phyloP scores from a whole-genome alignment of 805 yeast species.

The Sugiyamaella smithiae region DNA sequence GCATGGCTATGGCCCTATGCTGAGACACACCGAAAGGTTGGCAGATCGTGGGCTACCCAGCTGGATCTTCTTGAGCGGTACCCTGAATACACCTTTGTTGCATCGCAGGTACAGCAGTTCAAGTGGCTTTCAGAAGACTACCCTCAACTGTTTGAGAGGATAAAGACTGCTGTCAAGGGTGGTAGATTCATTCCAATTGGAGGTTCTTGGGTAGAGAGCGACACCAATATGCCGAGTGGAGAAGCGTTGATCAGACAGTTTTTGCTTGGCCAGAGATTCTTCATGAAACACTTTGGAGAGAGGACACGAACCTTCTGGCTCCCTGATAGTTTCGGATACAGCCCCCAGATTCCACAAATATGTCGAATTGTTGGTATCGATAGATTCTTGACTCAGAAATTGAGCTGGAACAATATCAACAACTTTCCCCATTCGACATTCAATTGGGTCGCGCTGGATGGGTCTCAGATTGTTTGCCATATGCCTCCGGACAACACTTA shows the following conservation, averaged over 20 bases:
- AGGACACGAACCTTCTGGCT: slow-evolving; percentile 84
- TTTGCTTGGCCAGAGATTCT: slow-evolving; percentile 84
- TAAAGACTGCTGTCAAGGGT: slow-evolving; percentile 59
- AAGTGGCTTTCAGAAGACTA: slow-evolving; percentile 87
- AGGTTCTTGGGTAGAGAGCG: slow-evolving; percentile 98
- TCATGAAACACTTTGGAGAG: slow-evolving; percentile 71
- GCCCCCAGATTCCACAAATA: slow-evolving; percentile 91
- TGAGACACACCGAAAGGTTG: slow-evolving; percentile 88
- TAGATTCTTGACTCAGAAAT: slow-evolving; percentile 85
- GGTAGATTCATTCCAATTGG: slow-evolving; percentile 88
- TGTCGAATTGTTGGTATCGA: slow-evolving; percentile 84
- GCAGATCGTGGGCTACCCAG: slow-evolving; percentile 94
- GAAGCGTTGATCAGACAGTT: slow-evolving; percentile 89
- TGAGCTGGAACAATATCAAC: slow-evolving; percentile 95
- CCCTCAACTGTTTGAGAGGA: slow-evolving; percentile 67
- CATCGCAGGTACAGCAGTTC: slow-evolving; percentile 95
- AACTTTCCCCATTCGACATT: slow-evolving; percentile 85
- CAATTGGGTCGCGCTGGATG: slow-evolving; percentile 94
- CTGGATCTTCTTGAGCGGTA: slow-evolving; percentile 76
- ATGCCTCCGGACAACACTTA: slow-evolving; percentile 98
- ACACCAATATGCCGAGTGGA: slow-evolving; percentile 93
- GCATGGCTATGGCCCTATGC: slow-evolving; percentile 99
- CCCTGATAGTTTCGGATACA: slow-evolving; percentile 96
- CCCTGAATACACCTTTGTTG: slow-evolving; percentile 92
- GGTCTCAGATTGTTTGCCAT: slow-evolving; percentile 88